Percentiles rank a stretch among this genome's conserved stretches.
These are phyloP conservation scores for Conticribra weissflogii DNA, from an alignment of 108 stramenopile genomes.

Conservation along the genomic window DNA sequence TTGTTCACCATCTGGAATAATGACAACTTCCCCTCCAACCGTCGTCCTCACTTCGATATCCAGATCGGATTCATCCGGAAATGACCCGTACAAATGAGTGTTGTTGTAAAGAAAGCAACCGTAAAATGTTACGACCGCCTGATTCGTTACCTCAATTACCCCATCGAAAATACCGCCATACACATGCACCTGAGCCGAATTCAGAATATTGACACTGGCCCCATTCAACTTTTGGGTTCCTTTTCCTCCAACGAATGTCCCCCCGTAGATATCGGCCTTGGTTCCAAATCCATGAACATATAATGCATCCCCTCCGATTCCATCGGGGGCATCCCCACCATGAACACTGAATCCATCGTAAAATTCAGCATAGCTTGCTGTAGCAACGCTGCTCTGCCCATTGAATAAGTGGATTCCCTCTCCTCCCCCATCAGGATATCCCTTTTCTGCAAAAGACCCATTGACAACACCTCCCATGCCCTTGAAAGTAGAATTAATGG, in stretches of 20 bases:
- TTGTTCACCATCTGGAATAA: constrained; percentile 20
- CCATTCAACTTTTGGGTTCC: constrained; percentile 20
- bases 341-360: constrained; percentile 13
- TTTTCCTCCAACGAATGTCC: constrained; percentile 22
- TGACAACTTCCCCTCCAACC: constrained; percentile 6
- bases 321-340: constrained; percentile 24
- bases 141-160: constrained; percentile 9
- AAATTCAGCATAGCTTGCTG: constrained; percentile 27
- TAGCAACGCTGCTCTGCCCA: constrained; percentile 14
- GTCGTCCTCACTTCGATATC: background rate
- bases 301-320: constrained; percentile 30
- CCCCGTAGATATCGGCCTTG: constrained; percentile 27
- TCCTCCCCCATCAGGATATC: constrained; percentile 12
- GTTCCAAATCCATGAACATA: constrained; percentile 35
- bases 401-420: constrained; percentile 24
- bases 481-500: constrained; percentile 20
- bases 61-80: constrained; percentile 17
- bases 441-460: constrained; percentile 13
- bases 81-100: constrained; percentile 7
- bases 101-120: constrained; percentile 23
- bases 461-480: constrained; percentile 17
- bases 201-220: constrained; percentile 15
- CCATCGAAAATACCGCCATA: constrained; percentile 21
- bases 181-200: constrained; percentile 28
- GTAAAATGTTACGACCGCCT: constrained; percentile 9